Percentiles rank a stretch among this genome's conserved stretches.
phyloP scores from a whole-genome alignment of 2,329 filamentous ascomycete species.

The Microcyclospora tardicrescens region DNA sequence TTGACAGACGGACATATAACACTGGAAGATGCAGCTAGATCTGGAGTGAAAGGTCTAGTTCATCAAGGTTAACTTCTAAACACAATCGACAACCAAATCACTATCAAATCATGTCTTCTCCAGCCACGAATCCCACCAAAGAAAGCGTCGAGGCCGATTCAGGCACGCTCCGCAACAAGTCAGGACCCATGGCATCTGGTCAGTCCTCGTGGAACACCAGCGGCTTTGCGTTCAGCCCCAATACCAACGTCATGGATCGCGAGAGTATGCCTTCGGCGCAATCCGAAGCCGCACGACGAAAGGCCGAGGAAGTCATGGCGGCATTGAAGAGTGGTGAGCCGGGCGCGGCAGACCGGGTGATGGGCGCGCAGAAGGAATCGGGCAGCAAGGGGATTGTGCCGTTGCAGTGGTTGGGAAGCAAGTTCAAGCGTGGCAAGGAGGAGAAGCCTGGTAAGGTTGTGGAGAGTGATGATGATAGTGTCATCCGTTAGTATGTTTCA shows the following conservation, averaged over 20 bases:
- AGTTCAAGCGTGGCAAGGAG: neutral
- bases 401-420: slow-evolving; percentile 1
- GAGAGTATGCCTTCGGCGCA: slow-evolving; percentile 13
- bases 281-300: slow-evolving; percentile 12
- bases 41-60: no score
- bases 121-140: no score
- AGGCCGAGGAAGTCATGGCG: slow-evolving; percentile 14
- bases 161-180: no score
- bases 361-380: slow-evolving; percentile 9
- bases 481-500: no score
- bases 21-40: no score
- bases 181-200: slow-evolving; percentile 4
- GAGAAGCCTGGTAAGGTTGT: no score
- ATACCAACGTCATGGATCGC: slow-evolving; percentile 13
- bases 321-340: slow-evolving; percentile 14
- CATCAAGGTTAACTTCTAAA: no score
- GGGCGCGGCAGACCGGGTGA: slow-evolving; percentile 13
- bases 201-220: slow-evolving; percentile 9
- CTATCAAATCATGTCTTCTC: no score
- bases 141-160: no score
- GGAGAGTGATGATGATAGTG: no score
- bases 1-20: no score
- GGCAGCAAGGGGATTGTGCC: slow-evolving; percentile 3
- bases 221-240: slow-evolving; percentile 9
- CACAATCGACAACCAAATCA: no score